phyloP scores from a whole-genome alignment of 2,329 filamentous ascomycete species.

The Saccharata proteae region DNA sequence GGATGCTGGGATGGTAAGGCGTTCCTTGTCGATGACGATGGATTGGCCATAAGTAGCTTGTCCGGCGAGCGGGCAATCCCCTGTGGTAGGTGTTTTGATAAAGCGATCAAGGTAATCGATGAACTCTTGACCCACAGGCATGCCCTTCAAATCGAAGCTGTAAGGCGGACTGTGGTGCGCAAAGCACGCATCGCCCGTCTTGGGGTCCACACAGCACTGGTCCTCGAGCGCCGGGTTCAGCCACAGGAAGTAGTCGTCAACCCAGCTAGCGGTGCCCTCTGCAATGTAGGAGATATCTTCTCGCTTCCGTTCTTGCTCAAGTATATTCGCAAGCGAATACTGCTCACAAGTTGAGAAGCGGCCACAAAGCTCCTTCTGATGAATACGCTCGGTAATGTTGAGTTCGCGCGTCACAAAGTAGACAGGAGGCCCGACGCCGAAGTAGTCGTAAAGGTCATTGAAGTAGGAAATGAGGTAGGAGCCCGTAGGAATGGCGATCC shows the following conservation, averaged over 20 bases:
- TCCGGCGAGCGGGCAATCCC: slow-evolving; percentile 77
- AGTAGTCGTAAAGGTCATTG: slow-evolving; percentile 87
- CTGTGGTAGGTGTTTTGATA: slow-evolving; percentile 65
- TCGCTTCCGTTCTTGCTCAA: slow-evolving; percentile 90
- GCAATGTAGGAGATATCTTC: slow-evolving; percentile 79
- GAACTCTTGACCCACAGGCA: slow-evolving; percentile 92
- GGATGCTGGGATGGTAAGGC: slow-evolving; percentile 60
- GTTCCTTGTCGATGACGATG: slow-evolving; percentile 61
- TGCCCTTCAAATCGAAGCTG: slow-evolving; percentile 80
- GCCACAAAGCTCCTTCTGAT: slow-evolving; percentile 81
- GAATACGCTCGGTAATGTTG: slow-evolving; percentile 60
- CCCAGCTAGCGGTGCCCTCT: slow-evolving; percentile 83
- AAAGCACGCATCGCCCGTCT: slow-evolving; percentile 53
- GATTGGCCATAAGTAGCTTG: slow-evolving; percentile 78
- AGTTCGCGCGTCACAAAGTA: slow-evolving; percentile 85
- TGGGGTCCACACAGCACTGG: slow-evolving; percentile 54
- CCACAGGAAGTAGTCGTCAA: slow-evolving; percentile 95
- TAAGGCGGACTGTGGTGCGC: slow-evolving; percentile 63
- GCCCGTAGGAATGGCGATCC: slow-evolving; percentile 83
- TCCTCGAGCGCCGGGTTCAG: slow-evolving; percentile 71
- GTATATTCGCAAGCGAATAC: slow-evolving; percentile 72
- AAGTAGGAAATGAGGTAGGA: slow-evolving; percentile 96
- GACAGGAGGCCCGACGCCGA: slow-evolving; percentile 82
- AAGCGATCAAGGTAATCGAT: slow-evolving; percentile 75
- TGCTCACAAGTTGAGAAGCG: slow-evolving; percentile 81